Conservation (phyloP, 176 grass and related monocot species). For the Zea luxurians region DNA sequence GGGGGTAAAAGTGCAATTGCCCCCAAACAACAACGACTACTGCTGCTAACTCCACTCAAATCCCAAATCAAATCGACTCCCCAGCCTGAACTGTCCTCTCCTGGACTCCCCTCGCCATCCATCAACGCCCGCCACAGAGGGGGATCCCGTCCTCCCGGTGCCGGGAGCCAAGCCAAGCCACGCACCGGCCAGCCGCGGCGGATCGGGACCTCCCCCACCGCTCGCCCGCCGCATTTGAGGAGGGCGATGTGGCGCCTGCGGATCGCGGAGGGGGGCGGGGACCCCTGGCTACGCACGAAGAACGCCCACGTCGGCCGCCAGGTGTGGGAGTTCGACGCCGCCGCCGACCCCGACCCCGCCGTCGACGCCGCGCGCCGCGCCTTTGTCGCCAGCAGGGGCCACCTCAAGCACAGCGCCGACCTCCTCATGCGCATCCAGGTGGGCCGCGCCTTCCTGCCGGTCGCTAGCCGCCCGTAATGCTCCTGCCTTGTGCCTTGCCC, state of each 20-base stretch:
- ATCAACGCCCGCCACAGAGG: too few species aligned
- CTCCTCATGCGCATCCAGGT: conserved; percentile 85
- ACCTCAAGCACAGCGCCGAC: conserved; percentile 62
- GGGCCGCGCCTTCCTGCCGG: background rate
- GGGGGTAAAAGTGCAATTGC: too few species aligned
- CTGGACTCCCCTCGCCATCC: too few species aligned
- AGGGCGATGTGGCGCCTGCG: conserved; percentile 46
- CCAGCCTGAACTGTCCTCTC: too few species aligned
- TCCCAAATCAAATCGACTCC: too few species aligned
- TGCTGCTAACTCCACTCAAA: too few species aligned
- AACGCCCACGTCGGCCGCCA: conserved; percentile 53
- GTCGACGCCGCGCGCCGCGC: conserved; percentile 49
- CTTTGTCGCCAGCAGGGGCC: conserved; percentile 15
- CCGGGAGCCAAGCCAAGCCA: too few species aligned
- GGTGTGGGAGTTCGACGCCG: conserved; percentile 57
- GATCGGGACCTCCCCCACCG: too few species aligned
- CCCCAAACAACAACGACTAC: too few species aligned
- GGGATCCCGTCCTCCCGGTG: too few species aligned
- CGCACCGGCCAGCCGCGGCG: too few species aligned
- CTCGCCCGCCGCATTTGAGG: background rate
- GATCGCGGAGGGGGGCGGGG: conserved; percentile 42
- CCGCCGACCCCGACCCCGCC: conserved; percentile 36
- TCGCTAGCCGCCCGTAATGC: too few species aligned
- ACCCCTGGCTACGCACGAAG: conserved; percentile 54
- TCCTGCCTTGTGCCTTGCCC: background rate